phyloP scores from a whole-genome alignment of 1,139 yeast species.

The Pichia sp. region DNA sequence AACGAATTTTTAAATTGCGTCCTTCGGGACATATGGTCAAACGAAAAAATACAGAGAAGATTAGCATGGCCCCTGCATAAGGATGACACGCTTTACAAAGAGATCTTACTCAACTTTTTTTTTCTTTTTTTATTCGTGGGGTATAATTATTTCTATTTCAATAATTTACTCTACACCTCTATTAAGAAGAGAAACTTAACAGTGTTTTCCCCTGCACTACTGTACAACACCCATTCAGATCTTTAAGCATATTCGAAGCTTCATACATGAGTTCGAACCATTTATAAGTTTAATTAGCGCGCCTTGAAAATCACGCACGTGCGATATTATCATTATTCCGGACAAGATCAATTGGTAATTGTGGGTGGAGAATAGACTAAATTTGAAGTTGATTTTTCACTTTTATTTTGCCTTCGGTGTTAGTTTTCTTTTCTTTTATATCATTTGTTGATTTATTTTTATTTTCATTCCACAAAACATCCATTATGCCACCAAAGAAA shows the following conservation, averaged over 20 bases:
- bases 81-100: constrained; percentile 98
- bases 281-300: too few relatives aligned
- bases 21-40: constrained; percentile 50
- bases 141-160: too few relatives aligned
- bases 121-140: too few relatives aligned
- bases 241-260: too few relatives aligned
- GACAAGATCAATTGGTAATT: neutral
- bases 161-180: too few relatives aligned
- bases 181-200: too few relatives aligned
- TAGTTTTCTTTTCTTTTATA: neutral
- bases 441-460: neutral
- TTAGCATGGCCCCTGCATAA: constrained; percentile 99
- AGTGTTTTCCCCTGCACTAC: too few relatives aligned
- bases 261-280: too few relatives aligned
- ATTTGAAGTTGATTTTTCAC: too few relatives aligned
- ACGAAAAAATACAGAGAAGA: constrained; percentile 95
- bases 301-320: neutral
- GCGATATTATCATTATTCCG: neutral
- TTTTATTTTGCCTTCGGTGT: neutral
- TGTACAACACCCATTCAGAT: too few relatives aligned
- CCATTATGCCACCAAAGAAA: constrained; percentile 12
- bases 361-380: neutral
- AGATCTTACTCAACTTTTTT: constrained; percentile 78
- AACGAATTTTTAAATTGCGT: neutral
- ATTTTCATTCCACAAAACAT: neutral